Evolutionary conservation across 352 stramenopile genomes (phyloP).

Genomic region (Phytophthora pseudosyringae): DNA sequence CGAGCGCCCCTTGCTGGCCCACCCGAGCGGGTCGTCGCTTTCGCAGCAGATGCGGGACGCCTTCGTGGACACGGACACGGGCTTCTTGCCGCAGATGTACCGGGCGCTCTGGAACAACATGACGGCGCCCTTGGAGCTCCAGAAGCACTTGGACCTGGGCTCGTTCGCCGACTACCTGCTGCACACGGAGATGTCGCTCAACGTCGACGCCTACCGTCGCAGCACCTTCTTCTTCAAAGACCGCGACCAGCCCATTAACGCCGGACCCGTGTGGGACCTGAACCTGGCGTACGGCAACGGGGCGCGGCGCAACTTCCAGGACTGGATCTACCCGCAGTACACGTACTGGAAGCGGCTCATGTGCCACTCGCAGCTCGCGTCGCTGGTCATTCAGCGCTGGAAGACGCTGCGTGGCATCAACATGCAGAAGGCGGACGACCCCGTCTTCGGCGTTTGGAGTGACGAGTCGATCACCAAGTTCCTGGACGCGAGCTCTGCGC

Average conservation of each 20-base stretch:
- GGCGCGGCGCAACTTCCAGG: constrained; percentile 53
- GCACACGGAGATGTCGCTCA: constrained; percentile 86
- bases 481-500: constrained; percentile 52
- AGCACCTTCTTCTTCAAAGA: constrained; percentile 87
- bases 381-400: constrained; percentile 79
- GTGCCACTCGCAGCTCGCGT: constrained; percentile 81
- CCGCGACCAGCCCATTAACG: constrained; percentile 74
- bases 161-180: constrained; percentile 81
- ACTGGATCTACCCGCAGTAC: constrained; percentile 82
- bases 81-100: constrained; percentile 72
- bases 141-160: constrained; percentile 69
- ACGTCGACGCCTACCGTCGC: constrained; percentile 80
- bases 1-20: constrained; percentile 63
- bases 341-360: constrained; percentile 84
- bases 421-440: constrained; percentile 11
- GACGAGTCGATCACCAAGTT: constrained; percentile 59
- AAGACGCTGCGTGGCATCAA: constrained; percentile 56
- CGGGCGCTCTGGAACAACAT: constrained; percentile 82
- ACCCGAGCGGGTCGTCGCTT: constrained; percentile 55
- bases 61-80: constrained; percentile 66
- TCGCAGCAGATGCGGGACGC: constrained; percentile 81
- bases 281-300: constrained; percentile 84
- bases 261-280: constrained; percentile 79
- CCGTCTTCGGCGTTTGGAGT: constrained; percentile 50
- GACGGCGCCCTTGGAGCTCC: constrained; percentile 60